Evolutionary conservation across 1,284 basidiomycete genomes (phyloP).

Genomic region (Grifola frondosa): DNA sequence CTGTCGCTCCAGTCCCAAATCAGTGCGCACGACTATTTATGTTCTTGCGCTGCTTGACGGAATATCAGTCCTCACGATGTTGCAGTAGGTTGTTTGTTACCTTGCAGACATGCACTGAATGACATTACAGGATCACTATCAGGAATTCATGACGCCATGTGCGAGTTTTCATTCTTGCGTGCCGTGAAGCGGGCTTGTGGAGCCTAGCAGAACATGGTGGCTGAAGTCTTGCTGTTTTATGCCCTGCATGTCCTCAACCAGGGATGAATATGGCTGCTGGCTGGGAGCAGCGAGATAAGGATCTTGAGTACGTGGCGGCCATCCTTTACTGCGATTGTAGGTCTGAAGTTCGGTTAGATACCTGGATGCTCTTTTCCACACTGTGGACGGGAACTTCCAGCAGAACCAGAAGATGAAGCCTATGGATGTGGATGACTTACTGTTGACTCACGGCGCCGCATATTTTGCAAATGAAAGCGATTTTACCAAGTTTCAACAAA

Average conservation of each 20-base stretch:
- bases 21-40: slow-evolving; percentile 10
- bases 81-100: slow-evolving; percentile 1
- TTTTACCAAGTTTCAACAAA: no score
- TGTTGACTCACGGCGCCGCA: no score
- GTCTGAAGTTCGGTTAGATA: no score
- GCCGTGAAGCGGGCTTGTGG: neutral
- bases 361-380: no score
- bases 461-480: no score
- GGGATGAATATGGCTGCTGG: slow-evolving; percentile 22
- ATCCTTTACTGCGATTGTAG: no score
- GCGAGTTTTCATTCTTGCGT: slow-evolving; percentile 13
- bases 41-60: slow-evolving; percentile 10
- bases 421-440: no score
- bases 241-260: slow-evolving; percentile 22
- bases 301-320: neutral
- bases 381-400: no score
- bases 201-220: neutral
- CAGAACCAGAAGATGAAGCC: no score
- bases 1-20: slow-evolving; percentile 14
- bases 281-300: slow-evolving; percentile 2
- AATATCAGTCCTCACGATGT: slow-evolving; percentile 8
- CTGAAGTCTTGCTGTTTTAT: slow-evolving; percentile 2
- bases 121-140: slow-evolving; percentile 15
- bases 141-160: slow-evolving; percentile 15
- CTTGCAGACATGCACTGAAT: neutral